These are phyloP conservation scores for Parietichytrium sp. DNA, from an alignment of 108 stramenopile genomes.

Conservation along the genomic window DNA sequence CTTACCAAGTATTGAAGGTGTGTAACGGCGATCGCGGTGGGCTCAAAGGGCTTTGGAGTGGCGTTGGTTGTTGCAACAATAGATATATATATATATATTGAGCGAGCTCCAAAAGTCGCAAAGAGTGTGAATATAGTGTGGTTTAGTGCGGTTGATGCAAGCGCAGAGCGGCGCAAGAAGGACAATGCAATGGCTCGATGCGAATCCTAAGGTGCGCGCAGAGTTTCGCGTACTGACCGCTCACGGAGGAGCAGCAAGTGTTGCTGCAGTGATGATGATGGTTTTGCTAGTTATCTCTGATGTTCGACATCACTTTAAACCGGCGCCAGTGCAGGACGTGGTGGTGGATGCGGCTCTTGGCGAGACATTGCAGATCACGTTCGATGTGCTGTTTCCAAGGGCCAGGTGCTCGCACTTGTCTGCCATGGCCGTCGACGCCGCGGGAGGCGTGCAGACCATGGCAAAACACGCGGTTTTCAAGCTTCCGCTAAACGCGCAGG, in stretches of 20 bases:
- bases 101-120: no score
- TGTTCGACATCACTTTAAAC: no score
- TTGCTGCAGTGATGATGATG: conserved; percentile 9
- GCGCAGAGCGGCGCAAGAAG: no score
- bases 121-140: no score
- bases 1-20: no score
- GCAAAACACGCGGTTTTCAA: not conserved
- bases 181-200: not conserved
- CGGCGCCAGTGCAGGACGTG: conserved; percentile 9
- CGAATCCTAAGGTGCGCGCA: not conserved
- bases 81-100: no score
- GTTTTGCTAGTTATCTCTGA: not conserved
- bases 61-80: no score
- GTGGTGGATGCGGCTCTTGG: not conserved
- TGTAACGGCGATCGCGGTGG: no score
- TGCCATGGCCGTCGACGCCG: not conserved
- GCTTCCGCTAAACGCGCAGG: not conserved
- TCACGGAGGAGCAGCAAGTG: not conserved
- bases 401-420: not conserved
- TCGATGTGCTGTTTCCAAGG: not conserved
- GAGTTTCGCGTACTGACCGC: conserved; percentile 24
- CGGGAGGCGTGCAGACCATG: not conserved
- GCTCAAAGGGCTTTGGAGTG: no score
- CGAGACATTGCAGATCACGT: not conserved
- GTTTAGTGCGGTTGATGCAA: no score